A percentile compares a stretch with the other conserved stretches of the same genome.
phyloP scores from a whole-genome alignment of 306 rosid species.

The Gillenia trifoliata region DNA sequence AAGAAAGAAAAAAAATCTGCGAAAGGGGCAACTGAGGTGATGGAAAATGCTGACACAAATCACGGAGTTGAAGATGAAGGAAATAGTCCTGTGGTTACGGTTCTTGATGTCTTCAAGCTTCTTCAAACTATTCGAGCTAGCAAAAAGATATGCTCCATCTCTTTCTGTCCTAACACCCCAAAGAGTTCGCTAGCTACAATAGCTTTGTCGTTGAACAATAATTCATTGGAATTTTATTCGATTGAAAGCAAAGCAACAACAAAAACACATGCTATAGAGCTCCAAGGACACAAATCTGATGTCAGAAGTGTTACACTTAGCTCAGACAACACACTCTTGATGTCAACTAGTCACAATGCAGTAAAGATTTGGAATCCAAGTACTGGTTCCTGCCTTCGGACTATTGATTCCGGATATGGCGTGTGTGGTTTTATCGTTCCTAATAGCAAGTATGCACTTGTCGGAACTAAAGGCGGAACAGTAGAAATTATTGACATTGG shows the following conservation, averaged over 20 bases:
- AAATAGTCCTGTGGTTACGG: conserved; percentile 40
- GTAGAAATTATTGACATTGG: conserved; percentile 81
- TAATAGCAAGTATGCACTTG: conserved; percentile 76
- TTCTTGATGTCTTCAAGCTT: conserved; percentile 74
- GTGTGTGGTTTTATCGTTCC: conserved; percentile 74
- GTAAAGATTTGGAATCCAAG: conserved; percentile 95
- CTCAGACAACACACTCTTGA: conserved; percentile 74
- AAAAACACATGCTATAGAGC: conserved; percentile 64
- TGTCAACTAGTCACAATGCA: conserved; percentile 95
- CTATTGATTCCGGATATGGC: conserved; percentile 85
- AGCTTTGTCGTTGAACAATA: conserved; percentile 88
- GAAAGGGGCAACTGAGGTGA: conserved; percentile 35
- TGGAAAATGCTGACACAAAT: conserved; percentile 42
- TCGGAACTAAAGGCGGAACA: conserved; percentile 87
- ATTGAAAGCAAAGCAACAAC: conserved; percentile 42
- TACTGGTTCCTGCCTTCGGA: conserved; percentile 88
- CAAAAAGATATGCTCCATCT: conserved; percentile 86
- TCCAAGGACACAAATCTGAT: conserved; percentile 91
- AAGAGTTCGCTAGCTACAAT: conserved; percentile 69
- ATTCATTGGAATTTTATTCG: conserved; percentile 71
- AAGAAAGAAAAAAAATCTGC: conserved; percentile 79
- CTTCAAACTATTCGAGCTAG: conserved; percentile 78
- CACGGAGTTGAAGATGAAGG: conserved; percentile 39
- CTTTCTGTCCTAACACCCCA: conserved; percentile 68
- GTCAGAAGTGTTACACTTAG: conserved; percentile 86